These are phyloP conservation scores for Cladochytrium replicatum DNA, from an alignment of 192 early-diverging fungal species.

Conservation along the genomic window DNA sequence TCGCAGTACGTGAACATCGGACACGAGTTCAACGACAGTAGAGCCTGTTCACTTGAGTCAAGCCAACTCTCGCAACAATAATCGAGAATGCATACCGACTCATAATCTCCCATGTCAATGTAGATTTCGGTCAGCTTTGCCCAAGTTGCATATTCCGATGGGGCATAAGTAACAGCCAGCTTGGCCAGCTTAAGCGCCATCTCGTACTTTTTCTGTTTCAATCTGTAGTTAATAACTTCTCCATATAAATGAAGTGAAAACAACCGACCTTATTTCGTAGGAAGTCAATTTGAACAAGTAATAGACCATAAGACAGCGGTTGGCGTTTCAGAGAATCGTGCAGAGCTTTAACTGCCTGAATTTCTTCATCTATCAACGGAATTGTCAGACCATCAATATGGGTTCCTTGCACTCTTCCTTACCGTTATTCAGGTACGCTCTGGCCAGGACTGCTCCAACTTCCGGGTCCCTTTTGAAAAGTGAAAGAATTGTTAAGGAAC, in stretches of 20 bases:
- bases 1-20: slow-evolving; percentile 90
- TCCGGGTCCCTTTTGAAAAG: slow-evolving; percentile 74
- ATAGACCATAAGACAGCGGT: slow-evolving; percentile 71
- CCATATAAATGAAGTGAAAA: too few relatives aligned
- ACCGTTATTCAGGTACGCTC: slow-evolving; percentile 52
- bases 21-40: slow-evolving; percentile 93
- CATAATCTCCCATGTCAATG: slow-evolving; percentile 74
- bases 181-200: slow-evolving; percentile 81
- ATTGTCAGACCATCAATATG: too few relatives aligned
- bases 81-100: slow-evolving; percentile 63
- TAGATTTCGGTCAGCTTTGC: slow-evolving; percentile 90
- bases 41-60: too few relatives aligned
- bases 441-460: slow-evolving; percentile 77
- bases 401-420: slow-evolving; percentile 13
- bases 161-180: slow-evolving; percentile 86
- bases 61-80: too few relatives aligned
- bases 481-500: too few relatives aligned
- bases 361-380: slow-evolving; percentile 88
- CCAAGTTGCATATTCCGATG: slow-evolving; percentile 94
- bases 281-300: slow-evolving; percentile 88
- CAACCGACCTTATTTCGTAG: slow-evolving; percentile 72
- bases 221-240: not conserved
- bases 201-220: slow-evolving; percentile 47
- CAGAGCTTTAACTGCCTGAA: slow-evolving; percentile 82
- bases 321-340: slow-evolving; percentile 70